Evolutionary conservation across 2,329 filamentous ascomycete genomes (phyloP), one percentile per base, ranked within the genome.

Genomic region (Colletotrichum eleusines): DNA sequence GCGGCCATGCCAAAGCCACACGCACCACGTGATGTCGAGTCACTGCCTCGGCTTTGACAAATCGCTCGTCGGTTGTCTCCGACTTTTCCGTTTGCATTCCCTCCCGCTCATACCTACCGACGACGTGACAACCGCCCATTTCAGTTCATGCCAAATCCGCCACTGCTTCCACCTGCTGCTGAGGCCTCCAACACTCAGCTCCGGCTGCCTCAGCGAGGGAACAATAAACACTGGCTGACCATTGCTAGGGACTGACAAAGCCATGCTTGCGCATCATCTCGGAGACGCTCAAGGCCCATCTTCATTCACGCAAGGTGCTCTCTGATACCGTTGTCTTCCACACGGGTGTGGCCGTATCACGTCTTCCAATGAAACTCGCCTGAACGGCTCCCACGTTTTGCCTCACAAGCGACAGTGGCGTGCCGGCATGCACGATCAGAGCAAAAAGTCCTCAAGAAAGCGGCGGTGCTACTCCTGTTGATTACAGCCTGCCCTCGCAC

Each of bases 81-180:
- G 26, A 33, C 35, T 26, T 51, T n/a, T 55, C 61, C 61, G 61
- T 55, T 63, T 63, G 61, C 50, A 28, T 55, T 35, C 20, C 26
- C 4, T 23, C 31, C 20, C 23, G 11, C 48, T 33, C 6, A 31
- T 26, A 16, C n/a, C n/a, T n/a, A n/a, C n/a, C n/a, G n/a, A n/a
- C 60, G 9, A 16, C 20, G 35, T 5, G 38, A 28, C 38, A 55
- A 35, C 50, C 35, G 31, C 14, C 14, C 33, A 26, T 20, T 28
- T 14, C 16, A 18, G 6, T 26, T 2, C 20, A 14, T 55, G 50
- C 50, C 50, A 63, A 63, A 38, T 35, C 38, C 48, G 33, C 35
- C 2, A 55, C 14, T 6, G 14, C 20, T 55, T 42, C 8, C 50
- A 44, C 18, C 26, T 18, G 50, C 26, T 9, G 8, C 28, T 9